Base-by-base conservation (phyloP, 1,284 basidiomycete genomes). In the Irpex lacteus region DNA sequence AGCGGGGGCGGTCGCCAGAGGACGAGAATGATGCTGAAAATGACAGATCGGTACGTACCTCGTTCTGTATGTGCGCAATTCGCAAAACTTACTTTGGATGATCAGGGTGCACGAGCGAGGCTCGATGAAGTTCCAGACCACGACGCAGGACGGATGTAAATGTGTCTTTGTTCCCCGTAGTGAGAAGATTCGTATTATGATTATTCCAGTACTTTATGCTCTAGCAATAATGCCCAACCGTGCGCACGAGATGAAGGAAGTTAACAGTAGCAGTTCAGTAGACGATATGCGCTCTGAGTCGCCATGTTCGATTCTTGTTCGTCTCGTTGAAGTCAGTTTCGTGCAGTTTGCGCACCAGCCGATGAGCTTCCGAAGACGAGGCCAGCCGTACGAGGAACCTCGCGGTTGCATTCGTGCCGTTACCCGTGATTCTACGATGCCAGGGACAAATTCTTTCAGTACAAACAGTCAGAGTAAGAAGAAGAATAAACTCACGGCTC, bases 1-100 rank as follows among this genome's bases (percentile, higher is more conserved):
- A 92, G 71, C 82, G 90, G 62, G 87, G 76, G 50, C 80, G 89
- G 67, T 91, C 89, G 53, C 85, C 89, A 57, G 89, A 90, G 4
- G 87, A 91, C 63, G 88, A 91, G 64, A 87, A 79, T 1, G 89
- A 26, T 26, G 26, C 26, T 26, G 26, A 88, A 34, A 76, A 73
- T 52, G 72, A 74, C 38, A 80, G 87, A 79, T 72, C 78, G 78
- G 89, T 90, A 59, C 68, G 86, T 77, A 32, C 7, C 54, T 63
- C 65, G 66, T 53, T 59, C 49, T 64, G 32, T 50, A 5, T 7
- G 19, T 53, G 66, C 15, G 62, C 65, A 66, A 26, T 26, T 26
- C 26, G 3, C 55, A 36, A 26, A 21, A 37, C 52, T 34, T 18
- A 66, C 83, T 83, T 77, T 74, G 44, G 2, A 15, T 32, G 11